Conservation (phyloP, 352 stramenopile species). For the Globisporangium polare region DNA sequence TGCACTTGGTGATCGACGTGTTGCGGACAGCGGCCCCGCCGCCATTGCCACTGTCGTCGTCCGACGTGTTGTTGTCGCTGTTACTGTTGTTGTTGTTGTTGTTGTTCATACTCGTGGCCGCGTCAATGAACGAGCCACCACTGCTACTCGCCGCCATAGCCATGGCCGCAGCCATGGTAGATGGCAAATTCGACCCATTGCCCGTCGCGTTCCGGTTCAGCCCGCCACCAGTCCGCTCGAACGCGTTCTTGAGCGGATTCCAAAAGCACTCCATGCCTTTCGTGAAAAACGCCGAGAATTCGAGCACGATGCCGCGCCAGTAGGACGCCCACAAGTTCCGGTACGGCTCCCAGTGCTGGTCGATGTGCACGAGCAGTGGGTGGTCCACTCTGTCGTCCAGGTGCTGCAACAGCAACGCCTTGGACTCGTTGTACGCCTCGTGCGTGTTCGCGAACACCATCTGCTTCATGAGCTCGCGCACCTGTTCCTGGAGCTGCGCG, state of each 20-base stretch:
- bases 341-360: slow-evolving; percentile 58
- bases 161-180: neutral
- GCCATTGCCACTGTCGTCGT: neutral
- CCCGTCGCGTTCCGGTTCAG: slow-evolving; percentile 15
- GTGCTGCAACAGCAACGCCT: slow-evolving; percentile 34
- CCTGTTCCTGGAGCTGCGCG: slow-evolving; percentile 37
- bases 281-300: slow-evolving; percentile 63
- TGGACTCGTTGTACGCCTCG: slow-evolving; percentile 45
- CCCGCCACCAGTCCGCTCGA: slow-evolving; percentile 30
- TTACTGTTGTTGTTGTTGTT: neutral
- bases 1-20: slow-evolving; percentile 44
- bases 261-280: slow-evolving; percentile 63
- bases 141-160: slow-evolving; percentile 6
- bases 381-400: slow-evolving; percentile 32
- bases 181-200: neutral
- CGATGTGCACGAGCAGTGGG: slow-evolving; percentile 43
- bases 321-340: slow-evolving; percentile 63
- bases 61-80: neutral
- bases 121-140: neutral
- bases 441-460: slow-evolving; percentile 61
- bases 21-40: neutral
- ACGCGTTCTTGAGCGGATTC: slow-evolving; percentile 54
- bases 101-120: neutral
- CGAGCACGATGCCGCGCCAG: slow-evolving; percentile 47
- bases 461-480: slow-evolving; percentile 46